These are phyloP conservation scores for Phenoliferia sp. DNA, from an alignment of 1,284 basidiomycete genomes.

Conservation along the genomic window DNA sequence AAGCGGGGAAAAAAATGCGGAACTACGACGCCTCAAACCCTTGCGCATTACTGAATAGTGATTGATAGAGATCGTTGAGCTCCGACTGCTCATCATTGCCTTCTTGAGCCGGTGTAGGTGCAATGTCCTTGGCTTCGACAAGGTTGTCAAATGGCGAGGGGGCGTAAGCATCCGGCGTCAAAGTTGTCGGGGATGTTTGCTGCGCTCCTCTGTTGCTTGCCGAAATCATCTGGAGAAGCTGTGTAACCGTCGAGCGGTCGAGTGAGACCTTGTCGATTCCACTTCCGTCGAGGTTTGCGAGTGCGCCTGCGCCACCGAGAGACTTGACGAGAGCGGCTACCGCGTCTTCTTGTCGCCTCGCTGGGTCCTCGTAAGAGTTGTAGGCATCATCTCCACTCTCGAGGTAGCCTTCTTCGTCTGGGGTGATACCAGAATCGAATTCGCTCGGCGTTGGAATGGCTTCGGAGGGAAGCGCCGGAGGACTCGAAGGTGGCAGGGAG, in stretches of 20 bases:
- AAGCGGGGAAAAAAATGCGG: no score
- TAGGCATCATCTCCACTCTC: conserved; percentile 9
- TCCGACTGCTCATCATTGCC: neutral
- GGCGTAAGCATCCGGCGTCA: neutral
- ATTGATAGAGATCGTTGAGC: neutral
- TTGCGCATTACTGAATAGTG: neutral
- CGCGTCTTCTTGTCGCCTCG: neutral
- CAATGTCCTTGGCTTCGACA: neutral
- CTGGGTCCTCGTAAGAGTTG: neutral
- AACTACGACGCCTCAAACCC: neutral
- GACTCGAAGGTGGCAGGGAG: conserved; percentile 28
- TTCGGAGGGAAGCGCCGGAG: conserved; percentile 27
- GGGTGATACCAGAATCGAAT: conserved; percentile 25
- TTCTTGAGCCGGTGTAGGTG: neutral
- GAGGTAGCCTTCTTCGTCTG: conserved; percentile 24
- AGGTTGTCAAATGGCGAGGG: neutral
- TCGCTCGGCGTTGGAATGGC: conserved; percentile 30
- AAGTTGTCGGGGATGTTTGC: no score
- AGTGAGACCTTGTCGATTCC: conserved; percentile 9
- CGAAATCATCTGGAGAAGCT: conserved; percentile 23
- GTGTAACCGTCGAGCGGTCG: conserved; percentile 24
- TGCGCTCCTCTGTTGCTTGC: neutral
- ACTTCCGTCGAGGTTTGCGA: neutral
- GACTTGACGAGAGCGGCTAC: neutral
- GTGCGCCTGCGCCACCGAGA: neutral